Conservation (phyloP, 208 protist genomes). For the Herpetomonas tarakana region DNA sequence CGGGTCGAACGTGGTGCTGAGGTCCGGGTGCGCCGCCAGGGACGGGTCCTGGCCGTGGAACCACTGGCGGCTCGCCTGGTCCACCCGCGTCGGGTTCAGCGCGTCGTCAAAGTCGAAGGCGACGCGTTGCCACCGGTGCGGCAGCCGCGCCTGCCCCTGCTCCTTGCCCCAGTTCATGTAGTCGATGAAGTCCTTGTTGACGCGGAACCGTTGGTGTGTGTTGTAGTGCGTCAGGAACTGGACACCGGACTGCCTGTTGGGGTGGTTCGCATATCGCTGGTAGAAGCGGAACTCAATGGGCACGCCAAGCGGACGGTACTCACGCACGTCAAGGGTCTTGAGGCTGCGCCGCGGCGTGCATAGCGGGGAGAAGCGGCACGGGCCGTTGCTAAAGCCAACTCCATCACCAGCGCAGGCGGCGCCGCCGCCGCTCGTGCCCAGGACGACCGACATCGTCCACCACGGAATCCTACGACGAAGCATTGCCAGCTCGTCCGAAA, state of each 20-base stretch:
- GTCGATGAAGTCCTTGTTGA: constrained; percentile 90
- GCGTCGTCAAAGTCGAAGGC: constrained; percentile 90
- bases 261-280: constrained; percentile 90
- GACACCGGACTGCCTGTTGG: constrained; percentile 82
- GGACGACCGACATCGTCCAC: constrained; percentile 8
- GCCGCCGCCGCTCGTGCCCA: not conserved
- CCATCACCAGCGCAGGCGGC: not conserved
- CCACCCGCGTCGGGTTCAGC: constrained; percentile 65
- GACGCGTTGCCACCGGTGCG: constrained; percentile 88
- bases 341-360: constrained; percentile 31
- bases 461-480: constrained; percentile 30
- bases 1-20: constrained; percentile 65
- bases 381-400: too few species aligned
- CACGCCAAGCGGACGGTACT: constrained; percentile 77
- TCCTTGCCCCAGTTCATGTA: constrained; percentile 91
- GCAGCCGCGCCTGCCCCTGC: constrained; percentile 86
- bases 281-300: constrained; percentile 92
- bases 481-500: constrained; percentile 22
- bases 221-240: constrained; percentile 91
- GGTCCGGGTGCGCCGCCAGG: constrained; percentile 48
- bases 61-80: constrained; percentile 33
- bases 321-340: constrained; percentile 85
- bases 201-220: constrained; percentile 84
- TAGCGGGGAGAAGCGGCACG: not conserved
- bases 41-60: constrained; percentile 74